Percentiles rank a stretch among this genome's conserved stretches.
phyloP scores from a whole-genome alignment of 169 alveolate genomes.

The Miamiensis avidus region DNA sequence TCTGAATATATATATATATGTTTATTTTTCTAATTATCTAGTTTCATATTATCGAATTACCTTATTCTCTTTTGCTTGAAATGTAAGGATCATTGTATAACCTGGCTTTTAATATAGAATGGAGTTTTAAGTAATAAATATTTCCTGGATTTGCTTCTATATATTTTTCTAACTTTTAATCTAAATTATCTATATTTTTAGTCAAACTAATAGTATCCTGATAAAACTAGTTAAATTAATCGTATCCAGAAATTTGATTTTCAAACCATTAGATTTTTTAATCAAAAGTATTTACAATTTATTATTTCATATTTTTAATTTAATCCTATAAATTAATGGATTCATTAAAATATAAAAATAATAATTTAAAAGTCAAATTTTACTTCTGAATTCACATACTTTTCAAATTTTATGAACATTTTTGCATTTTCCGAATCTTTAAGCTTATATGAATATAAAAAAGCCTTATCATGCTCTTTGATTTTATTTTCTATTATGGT shows the following conservation, averaged over 20 bases:
- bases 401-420: background rate
- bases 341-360: no score
- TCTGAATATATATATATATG: background rate
- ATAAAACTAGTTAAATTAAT: no score
- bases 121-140: background rate
- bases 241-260: background rate
- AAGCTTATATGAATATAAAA: background rate
- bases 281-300: background rate
- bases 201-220: background rate
- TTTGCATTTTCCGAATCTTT: background rate
- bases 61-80: background rate
- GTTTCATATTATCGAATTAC: background rate
- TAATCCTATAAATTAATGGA: background rate
- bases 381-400: background rate
- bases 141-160: background rate
- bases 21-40: no score
- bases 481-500: background rate
- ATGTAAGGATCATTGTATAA: no score
- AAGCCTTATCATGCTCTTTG: background rate
- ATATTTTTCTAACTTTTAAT: no score
- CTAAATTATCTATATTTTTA: no score
- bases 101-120: background rate
- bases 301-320: no score
- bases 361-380: no score
- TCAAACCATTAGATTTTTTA: background rate